A percentile compares a stretch with the other conserved stretches of the same genome.
Evolutionary conservation across 2,329 filamentous ascomycete genomes (phyloP).

Genomic region (Hymenoscyphus occultus): DNA sequence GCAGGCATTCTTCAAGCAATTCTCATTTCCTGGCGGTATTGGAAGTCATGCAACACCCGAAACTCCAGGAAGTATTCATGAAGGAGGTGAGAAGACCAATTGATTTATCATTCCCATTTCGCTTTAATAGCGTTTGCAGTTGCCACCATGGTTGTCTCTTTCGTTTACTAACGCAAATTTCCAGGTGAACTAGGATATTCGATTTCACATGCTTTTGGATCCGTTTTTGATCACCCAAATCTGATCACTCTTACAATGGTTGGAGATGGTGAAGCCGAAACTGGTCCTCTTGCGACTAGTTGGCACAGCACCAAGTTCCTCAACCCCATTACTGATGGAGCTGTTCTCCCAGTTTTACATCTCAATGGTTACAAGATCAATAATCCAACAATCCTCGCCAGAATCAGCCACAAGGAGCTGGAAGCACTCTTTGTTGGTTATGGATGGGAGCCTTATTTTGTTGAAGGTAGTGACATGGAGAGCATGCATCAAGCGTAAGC

Average conservation of each 20-base stretch:
- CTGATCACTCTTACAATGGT: conserved; percentile 76
- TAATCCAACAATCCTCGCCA: conserved; percentile 70
- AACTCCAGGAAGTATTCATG: conserved; percentile 73
- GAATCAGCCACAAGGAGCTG: conserved; percentile 72
- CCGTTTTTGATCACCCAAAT: conserved; percentile 71
- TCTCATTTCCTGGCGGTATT: conserved; percentile 77
- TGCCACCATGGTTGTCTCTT: too few relatives aligned
- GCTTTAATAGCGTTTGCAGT: too few relatives aligned
- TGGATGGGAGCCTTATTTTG: conserved; percentile 77
- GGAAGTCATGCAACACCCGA: conserved; percentile 77
- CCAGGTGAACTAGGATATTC: conserved; percentile 69
- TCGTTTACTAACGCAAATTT: too few relatives aligned
- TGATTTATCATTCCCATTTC: too few relatives aligned
- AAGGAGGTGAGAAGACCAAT: conserved; percentile 53
- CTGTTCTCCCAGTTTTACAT: conserved; percentile 73
- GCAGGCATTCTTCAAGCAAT: conserved; percentile 76
- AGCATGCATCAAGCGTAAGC: conserved; percentile 68
- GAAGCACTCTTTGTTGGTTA: conserved; percentile 68
- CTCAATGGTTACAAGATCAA: conserved; percentile 86
- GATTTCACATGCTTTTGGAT: conserved; percentile 73
- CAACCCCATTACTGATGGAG: conserved; percentile 74
- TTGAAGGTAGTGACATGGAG: conserved; percentile 70
- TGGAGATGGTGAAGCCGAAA: conserved; percentile 79
- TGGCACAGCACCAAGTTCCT: conserved; percentile 84
- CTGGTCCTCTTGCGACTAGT: conserved; percentile 71